These are phyloP conservation scores for Colletotrichum sp. DNA, from an alignment of 2,329 filamentous ascomycete genomes.

Conservation along the genomic window DNA sequence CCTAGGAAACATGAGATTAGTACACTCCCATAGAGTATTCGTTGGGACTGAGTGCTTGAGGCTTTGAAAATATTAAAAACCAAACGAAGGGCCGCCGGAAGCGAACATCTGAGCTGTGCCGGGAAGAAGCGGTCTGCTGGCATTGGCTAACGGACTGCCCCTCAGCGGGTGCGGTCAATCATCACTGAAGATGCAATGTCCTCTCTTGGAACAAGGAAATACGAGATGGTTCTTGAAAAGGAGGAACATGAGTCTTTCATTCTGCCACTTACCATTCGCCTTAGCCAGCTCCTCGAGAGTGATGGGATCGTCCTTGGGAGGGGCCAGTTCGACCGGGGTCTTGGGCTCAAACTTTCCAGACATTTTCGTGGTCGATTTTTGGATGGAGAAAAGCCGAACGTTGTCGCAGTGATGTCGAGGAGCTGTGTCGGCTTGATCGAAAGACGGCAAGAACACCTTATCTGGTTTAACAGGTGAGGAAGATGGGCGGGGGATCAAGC, in stretches of 20 bases:
- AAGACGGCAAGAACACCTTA: not conserved
- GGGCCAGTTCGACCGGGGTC: constrained; percentile 72
- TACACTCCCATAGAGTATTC: not conserved
- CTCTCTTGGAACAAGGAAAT: not conserved
- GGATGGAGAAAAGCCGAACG: not conserved
- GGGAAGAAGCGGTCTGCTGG: not conserved
- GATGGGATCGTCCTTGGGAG: constrained; percentile 89
- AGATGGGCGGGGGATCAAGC: constrained; percentile 12
- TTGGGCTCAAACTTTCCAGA: constrained; percentile 79
- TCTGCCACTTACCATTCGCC: constrained; percentile 72
- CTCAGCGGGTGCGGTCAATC: not conserved
- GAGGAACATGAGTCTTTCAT: not conserved
- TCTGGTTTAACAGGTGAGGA: not conserved
- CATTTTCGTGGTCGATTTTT: constrained; percentile 43
- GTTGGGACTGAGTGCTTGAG: not conserved
- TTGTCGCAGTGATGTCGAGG: not conserved
- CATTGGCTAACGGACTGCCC: not conserved
- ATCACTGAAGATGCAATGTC: not conserved
- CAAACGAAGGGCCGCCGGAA: not conserved
- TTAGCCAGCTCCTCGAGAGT: constrained; percentile 78
- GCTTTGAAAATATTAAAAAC: not conserved
- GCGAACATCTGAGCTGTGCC: not conserved
- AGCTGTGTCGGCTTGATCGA: not conserved
- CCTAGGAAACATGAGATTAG: not conserved
- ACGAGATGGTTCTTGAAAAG: not conserved